Percentiles rank a stretch among this genome's conserved stretches.
These are phyloP conservation scores for Crithidia thermophila DNA, from an alignment of 208 protist genomes.

Conservation along the genomic window DNA sequence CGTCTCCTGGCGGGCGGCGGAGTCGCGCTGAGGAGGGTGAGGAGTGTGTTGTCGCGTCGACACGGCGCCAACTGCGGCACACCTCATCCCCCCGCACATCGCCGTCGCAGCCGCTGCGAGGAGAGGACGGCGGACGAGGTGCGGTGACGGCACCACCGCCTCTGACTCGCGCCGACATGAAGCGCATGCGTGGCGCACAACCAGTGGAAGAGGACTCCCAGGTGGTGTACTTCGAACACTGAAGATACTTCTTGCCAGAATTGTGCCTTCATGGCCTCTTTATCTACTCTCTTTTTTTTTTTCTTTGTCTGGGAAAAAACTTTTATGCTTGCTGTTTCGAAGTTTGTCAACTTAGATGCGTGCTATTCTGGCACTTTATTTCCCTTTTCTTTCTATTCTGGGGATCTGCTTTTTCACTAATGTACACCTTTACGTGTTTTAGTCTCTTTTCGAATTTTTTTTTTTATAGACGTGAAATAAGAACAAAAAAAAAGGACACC, in stretches of 20 bases:
- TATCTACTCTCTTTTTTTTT: slow-evolving; percentile 10
- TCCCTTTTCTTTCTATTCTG: too few relatives aligned
- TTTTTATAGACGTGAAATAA: too few relatives aligned
- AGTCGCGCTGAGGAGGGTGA: neutral
- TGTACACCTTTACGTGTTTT: too few relatives aligned
- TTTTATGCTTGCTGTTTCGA: too few relatives aligned
- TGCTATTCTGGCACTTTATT: neutral
- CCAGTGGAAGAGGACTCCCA: slow-evolving; percentile 66
- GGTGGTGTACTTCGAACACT: slow-evolving; percentile 80
- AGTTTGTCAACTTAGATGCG: too few relatives aligned
- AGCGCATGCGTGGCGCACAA: slow-evolving; percentile 6
- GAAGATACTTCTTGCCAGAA: too few relatives aligned
- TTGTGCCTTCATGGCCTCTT: too few relatives aligned
- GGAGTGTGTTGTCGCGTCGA: neutral
- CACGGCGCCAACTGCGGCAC: neutral
- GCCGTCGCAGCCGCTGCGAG: neutral
- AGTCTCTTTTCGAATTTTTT: too few relatives aligned
- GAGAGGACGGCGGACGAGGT: neutral
- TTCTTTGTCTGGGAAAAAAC: neutral
- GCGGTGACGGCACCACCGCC: neutral
- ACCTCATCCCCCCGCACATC: neutral
- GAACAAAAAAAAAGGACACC: too few relatives aligned
- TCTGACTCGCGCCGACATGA: slow-evolving; percentile 34
- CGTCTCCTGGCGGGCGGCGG: too few relatives aligned
- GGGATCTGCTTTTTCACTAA: too few relatives aligned